Base-by-base conservation (phyloP, 192 early-diverging fungal species). In the Phycomyces nitens region DNA sequence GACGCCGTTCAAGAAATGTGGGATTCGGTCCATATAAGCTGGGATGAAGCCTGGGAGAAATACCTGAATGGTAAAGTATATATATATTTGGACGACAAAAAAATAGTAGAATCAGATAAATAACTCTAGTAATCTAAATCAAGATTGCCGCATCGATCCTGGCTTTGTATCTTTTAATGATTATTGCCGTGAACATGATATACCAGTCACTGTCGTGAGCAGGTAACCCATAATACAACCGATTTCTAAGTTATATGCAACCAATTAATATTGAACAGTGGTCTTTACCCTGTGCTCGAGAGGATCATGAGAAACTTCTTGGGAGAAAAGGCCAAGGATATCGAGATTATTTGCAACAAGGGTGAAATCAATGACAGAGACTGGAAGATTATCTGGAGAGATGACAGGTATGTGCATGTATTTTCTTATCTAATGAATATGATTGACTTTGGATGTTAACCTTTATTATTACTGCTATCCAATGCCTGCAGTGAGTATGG, bases 151-250 rank as follows among this genome's bases (percentile, higher is more conserved):
- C n/a, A 55, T 89, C 12, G 89, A 91, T 57, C 81, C 87, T 20
- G 75, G 80, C 3, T 90, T 92, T 65, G 55, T 65, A 7, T 54
- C 51, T 0, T 84, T 90, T 64, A 80, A 82, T 60, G 65, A 79
- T 9, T 84, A 78, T 42, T 80, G 79, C 27, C 50, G 72, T 11
- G 50, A 65, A 22, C 69, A 85, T 15, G 34, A 71, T 8, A 77
- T 88, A 20, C 84, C 90, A 15, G 74, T 92, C 29, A 82, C 80
- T 16, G 79, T 92, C 3, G 73, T 91, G 10, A 84, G 82, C 72
- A 83, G 80, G 63, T 78, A 70, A n/a, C n/a, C n/a, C n/a, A n/a
- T n/a, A n/a, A n/a, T n/a, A n/a, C n/a, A n/a, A n/a, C n/a, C n/a
- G n/a, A n/a, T n/a, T n/a, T n/a, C n/a, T n/a, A n/a, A n/a, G 15